Evolutionary conservation across 192 early-diverging fungal genomes (phyloP).

Genomic region (Podila epicladia): DNA sequence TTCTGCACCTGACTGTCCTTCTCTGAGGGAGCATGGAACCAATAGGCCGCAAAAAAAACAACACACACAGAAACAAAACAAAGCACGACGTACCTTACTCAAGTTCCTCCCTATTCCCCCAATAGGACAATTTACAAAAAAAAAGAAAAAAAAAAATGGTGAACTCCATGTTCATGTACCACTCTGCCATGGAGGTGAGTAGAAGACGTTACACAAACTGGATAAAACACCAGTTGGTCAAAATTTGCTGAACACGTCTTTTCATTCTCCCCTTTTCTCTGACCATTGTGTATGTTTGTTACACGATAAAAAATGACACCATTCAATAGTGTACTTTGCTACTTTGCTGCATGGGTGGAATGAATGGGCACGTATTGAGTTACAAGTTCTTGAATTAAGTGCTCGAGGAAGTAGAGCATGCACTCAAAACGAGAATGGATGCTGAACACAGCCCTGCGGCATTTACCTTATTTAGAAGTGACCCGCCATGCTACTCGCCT

Average conservation of each 20-base stretch:
- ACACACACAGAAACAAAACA: background rate
- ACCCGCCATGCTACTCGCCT: too few relatives aligned
- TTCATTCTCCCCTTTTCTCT: too few relatives aligned
- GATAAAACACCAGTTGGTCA: too few relatives aligned
- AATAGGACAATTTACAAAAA: background rate
- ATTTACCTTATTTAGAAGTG: too few relatives aligned
- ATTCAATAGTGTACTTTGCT: background rate
- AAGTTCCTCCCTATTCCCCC: background rate
- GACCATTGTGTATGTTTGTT: slow-evolving; percentile 4
- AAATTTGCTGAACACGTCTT: too few relatives aligned
- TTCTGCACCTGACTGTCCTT: background rate
- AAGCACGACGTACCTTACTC: too few relatives aligned
- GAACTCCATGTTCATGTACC: background rate
- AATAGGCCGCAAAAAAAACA: background rate
- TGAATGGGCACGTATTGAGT: background rate
- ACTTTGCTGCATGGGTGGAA: too few relatives aligned
- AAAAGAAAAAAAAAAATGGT: background rate
- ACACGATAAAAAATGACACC: background rate
- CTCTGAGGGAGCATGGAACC: background rate
- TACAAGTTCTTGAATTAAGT: too few relatives aligned
- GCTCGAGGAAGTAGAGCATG: too few relatives aligned
- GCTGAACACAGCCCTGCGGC: too few relatives aligned
- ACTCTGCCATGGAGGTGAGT: background rate
- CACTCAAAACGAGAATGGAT: too few relatives aligned
- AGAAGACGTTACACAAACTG: background rate